phyloP scores from a whole-genome alignment of 2,329 filamentous ascomycete species.

The Aulographum hederae region DNA sequence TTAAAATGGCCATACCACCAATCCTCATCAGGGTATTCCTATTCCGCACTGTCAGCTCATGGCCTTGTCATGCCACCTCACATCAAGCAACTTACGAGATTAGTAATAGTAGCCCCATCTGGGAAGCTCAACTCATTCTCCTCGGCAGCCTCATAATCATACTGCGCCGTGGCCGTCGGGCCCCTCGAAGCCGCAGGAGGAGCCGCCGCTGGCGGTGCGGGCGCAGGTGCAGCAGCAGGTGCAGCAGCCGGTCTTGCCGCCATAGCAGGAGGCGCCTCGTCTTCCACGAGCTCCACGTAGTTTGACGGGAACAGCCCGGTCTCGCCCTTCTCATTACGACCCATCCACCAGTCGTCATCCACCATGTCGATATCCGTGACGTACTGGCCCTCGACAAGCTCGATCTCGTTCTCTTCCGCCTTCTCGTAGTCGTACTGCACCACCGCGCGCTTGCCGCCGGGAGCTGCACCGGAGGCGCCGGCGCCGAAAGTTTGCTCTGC shows the following conservation, averaged over 20 bases:
- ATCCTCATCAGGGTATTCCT: slow-evolving; percentile 95
- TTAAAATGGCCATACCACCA: slow-evolving; percentile 92
- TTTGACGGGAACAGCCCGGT: slow-evolving; percentile 89
- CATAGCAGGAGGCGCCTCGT: slow-evolving; percentile 24
- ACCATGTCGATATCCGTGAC: slow-evolving; percentile 93
- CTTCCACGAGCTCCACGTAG: slow-evolving; percentile 76
- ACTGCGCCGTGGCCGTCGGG: slow-evolving; percentile 65
- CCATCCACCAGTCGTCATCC: slow-evolving; percentile 98
- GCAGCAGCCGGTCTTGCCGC: slow-evolving; percentile 15
- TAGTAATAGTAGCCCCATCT: slow-evolving; percentile 65
- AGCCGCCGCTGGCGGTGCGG: slow-evolving; percentile 10
- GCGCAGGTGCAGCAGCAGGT: slow-evolving; percentile 16
- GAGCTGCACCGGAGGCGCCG: slow-evolving; percentile 19
- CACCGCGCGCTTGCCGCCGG: slow-evolving; percentile 51
- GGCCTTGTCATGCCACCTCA: too few relatives aligned
- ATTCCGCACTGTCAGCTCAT: too few relatives aligned
- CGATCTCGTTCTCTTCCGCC: slow-evolving; percentile 91
- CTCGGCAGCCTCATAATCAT: slow-evolving; percentile 93
- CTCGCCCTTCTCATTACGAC: slow-evolving; percentile 69
- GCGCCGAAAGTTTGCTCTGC: slow-evolving; percentile 24
- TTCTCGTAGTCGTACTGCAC: slow-evolving; percentile 95
- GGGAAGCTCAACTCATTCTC: slow-evolving; percentile 80
- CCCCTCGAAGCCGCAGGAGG: slow-evolving; percentile 25
- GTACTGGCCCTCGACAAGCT: slow-evolving; percentile 71
- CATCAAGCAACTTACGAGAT: slow-evolving; percentile 45